Evolutionary conservation across 768 basidiomycete genomes (phyloP), one percentile per base, ranked within the genome.

Genomic region (Leccinum truebloodii): DNA sequence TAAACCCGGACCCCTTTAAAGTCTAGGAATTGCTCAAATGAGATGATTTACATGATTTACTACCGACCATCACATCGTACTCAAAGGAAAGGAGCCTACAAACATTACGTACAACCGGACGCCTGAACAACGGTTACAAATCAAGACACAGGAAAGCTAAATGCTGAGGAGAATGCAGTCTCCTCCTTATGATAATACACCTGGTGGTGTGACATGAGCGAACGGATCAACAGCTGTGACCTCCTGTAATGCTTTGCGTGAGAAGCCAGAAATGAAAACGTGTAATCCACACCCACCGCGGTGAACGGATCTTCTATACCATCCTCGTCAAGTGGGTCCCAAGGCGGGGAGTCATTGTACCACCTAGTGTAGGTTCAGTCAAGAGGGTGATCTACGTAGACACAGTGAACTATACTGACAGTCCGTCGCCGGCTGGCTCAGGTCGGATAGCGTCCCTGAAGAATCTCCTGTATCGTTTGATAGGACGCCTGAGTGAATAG

Each of bases 291-390:
- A 54, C 68, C 51, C 24, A 69, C 68, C 9, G 55, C 52, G 48
- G 63, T 60, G 6, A 69, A 55, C 3, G 32, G 59, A 51, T 71
- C 72, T 30, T 72, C 65, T 3, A 12, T 52, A 16, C 70, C 70
- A 1, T 73, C 72, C n/a, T 65, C 65, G 12, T 73, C 66, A n/a
- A 72, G 65, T 1, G 72, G 70, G 8, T 68, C 64, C 71, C 72
- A 73, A 16, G 71, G 72, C 4, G 61, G 46, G 4, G 34, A 16
- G 30, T 60, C 70, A 30, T 50, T 48, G 55, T 51, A 55, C 71
- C 71, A 72, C 14, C 71, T 73, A 26, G 26, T 7, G 6, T 16
- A 14, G 18, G 41, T 30, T 67, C 53, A 62, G 18, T 44, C 32
- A 32, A 46, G 9, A 26, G 28, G 35, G 44, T 20, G 10, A n/a